A percentile compares a stretch with the other conserved stretches of the same genome.
Evolutionary conservation across 805 yeast genomes (phyloP).

Genomic region (Starmerella potacharoeniae): DNA sequence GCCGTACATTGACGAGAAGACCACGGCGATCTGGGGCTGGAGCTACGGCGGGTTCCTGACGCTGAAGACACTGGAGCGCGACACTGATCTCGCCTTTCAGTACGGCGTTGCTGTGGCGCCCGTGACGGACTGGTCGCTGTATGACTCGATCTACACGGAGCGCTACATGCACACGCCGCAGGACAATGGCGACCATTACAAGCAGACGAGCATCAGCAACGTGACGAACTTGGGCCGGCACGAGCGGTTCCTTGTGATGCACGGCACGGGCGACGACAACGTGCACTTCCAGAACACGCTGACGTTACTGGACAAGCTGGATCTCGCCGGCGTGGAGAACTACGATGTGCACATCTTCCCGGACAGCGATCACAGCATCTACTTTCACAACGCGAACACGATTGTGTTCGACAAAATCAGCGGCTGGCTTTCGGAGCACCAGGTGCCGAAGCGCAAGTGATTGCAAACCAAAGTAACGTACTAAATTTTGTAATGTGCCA

Average conservation of each 20-base stretch:
- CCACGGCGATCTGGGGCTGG: constrained; percentile 95
- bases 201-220: constrained; percentile 43
- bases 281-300: constrained; percentile 89
- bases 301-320: constrained; percentile 62
- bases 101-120: constrained; percentile 97
- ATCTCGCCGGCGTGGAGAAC: constrained; percentile 66
- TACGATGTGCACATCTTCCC: constrained; percentile 86
- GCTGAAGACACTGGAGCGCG: constrained; percentile 75
- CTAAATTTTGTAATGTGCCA: not conserved
- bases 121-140: constrained; percentile 85
- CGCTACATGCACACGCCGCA: constrained; percentile 83
- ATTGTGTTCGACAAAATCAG: constrained; percentile 62
- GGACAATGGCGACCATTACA: constrained; percentile 53
- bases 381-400: constrained; percentile 63
- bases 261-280: constrained; percentile 95
- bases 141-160: constrained; percentile 91
- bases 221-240: constrained; percentile 44
- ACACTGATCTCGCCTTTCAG: constrained; percentile 59
- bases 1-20: constrained; percentile 51
- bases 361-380: constrained; percentile 80
- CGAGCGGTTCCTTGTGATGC: constrained; percentile 73
- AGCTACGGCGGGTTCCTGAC: constrained; percentile 94
- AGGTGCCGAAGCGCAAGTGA: not conserved
- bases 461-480: too few relatives aligned
- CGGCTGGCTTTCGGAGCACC: constrained; percentile 46